phyloP scores from a whole-genome alignment of 2,329 filamentous ascomycete species.

The Penicillium olsonii region DNA sequence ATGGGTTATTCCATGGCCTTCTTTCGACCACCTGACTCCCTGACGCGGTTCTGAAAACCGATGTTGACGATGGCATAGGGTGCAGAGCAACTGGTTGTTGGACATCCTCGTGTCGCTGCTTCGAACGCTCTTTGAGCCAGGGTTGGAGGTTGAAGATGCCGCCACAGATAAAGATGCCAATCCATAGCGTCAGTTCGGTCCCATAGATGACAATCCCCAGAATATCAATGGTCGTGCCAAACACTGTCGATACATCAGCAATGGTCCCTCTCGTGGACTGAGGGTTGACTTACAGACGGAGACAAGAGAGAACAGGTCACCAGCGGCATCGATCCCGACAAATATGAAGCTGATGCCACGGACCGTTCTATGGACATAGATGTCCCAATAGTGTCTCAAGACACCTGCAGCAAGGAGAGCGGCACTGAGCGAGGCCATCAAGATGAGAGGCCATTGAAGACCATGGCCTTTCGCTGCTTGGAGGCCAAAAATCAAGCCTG shows the following conservation, averaged over 20 bases:
- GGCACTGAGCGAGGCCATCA: constrained; percentile 69
- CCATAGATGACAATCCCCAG: constrained; percentile 68
- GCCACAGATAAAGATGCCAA: constrained; percentile 66
- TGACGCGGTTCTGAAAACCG: constrained; percentile 63
- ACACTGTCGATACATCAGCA: constrained; percentile 19
- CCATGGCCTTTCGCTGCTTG: constrained; percentile 47
- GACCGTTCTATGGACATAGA: constrained; percentile 66
- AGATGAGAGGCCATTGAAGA: constrained; percentile 61
- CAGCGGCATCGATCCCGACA: constrained; percentile 68
- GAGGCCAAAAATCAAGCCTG: constrained; percentile 60
- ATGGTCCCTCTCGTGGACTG: neutral
- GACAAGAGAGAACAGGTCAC: constrained; percentile 67
- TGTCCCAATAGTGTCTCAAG: constrained; percentile 69
- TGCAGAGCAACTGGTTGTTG: constrained; percentile 39
- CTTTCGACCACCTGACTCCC: constrained; percentile 18
- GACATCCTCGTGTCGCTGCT: constrained; percentile 2
- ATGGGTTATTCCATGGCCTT: constrained; percentile 10
- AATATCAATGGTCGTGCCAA: constrained; percentile 47
- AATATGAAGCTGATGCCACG: constrained; percentile 73
- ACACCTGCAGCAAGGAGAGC: constrained; percentile 66
- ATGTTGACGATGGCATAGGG: constrained; percentile 60
- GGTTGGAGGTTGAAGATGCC: constrained; percentile 65
- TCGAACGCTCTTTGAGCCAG: constrained; percentile 49
- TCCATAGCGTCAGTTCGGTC: constrained; percentile 66
- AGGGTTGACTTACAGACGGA: constrained; percentile 51